phyloP scores from a whole-genome alignment of 2,329 filamentous ascomycete genomes.

The Alternaria sp. region DNA sequence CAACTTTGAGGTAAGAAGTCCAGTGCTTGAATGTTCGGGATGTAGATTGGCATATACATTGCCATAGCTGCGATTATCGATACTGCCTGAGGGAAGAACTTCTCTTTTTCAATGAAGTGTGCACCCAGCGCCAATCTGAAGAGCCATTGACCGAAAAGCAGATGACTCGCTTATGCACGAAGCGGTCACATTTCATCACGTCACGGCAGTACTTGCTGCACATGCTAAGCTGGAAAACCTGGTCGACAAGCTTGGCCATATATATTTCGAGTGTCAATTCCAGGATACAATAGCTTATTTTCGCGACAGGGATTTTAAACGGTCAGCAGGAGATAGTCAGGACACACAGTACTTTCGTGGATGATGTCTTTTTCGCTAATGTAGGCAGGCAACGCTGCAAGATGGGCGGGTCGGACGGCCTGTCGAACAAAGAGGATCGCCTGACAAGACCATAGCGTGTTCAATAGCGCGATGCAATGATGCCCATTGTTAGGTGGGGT shows the following conservation, averaged over 20 bases:
- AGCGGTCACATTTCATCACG: not conserved
- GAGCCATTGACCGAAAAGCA: not conserved
- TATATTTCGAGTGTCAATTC: constrained; percentile 5
- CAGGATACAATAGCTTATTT: constrained; percentile 12
- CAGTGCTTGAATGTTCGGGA: constrained; percentile 1
- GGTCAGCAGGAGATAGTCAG: not conserved
- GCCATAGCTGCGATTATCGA: not conserved
- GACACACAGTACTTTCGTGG: not conserved
- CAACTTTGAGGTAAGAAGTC: constrained; percentile 12
- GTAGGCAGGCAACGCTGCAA: not conserved
- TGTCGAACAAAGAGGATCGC: constrained; percentile 11
- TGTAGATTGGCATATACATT: not conserved
- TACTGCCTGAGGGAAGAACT: too few species aligned
- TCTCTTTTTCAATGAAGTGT: too few species aligned
- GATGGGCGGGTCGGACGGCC: not conserved
- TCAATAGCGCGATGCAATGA: constrained; percentile 36
- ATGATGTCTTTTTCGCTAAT: not conserved
- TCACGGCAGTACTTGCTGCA: not conserved
- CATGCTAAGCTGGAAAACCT: constrained; percentile 12
- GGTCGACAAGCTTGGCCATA: constrained; percentile 21
- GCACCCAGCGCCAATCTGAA: not conserved
- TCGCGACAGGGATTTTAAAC: constrained; percentile 8
- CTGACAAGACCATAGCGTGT: constrained; percentile 23
- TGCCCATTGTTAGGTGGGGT: constrained; percentile 23
- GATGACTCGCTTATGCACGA: not conserved